Evolutionary conservation across 305 asterid genomes (phyloP).

Genomic region (Ajuga reptans): DNA sequence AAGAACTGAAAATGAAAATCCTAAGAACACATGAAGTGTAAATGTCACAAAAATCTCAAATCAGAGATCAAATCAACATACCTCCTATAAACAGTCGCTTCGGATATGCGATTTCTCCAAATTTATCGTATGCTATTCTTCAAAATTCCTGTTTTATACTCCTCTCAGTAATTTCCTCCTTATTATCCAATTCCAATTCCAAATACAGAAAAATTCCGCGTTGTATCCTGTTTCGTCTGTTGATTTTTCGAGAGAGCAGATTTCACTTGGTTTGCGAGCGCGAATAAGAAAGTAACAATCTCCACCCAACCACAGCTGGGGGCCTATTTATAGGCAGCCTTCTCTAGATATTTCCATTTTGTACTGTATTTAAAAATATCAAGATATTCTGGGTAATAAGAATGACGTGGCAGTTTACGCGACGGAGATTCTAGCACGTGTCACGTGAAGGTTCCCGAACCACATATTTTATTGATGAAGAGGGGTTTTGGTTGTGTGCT

Average conservation of each 20-base stretch:
- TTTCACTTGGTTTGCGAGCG: neutral
- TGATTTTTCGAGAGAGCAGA: neutral
- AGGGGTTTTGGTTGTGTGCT: slow-evolving; percentile 8
- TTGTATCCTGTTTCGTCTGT: neutral
- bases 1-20: neutral
- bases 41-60: neutral
- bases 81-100: slow-evolving; percentile 32
- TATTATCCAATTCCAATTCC: neutral
- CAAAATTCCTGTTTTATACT: neutral
- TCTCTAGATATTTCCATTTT: slow-evolving; percentile 46
- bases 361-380: neutral
- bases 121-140: neutral
- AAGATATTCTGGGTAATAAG: neutral
- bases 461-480: slow-evolving; percentile 21
- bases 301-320: fast-evolving
- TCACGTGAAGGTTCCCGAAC: slow-evolving; percentile 41
- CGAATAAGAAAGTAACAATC: neutral
- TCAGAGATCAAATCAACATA: slow-evolving; percentile 17
- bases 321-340: slow-evolving; percentile 48
- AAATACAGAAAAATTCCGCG: neutral
- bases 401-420: slow-evolving; percentile 37
- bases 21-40: neutral
- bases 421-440: slow-evolving; percentile 38
- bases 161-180: neutral
- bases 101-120: slow-evolving; percentile 7